These are phyloP conservation scores for Psilocybe azurescens DNA, from an alignment of 768 basidiomycete genomes.

Conservation along the genomic window DNA sequence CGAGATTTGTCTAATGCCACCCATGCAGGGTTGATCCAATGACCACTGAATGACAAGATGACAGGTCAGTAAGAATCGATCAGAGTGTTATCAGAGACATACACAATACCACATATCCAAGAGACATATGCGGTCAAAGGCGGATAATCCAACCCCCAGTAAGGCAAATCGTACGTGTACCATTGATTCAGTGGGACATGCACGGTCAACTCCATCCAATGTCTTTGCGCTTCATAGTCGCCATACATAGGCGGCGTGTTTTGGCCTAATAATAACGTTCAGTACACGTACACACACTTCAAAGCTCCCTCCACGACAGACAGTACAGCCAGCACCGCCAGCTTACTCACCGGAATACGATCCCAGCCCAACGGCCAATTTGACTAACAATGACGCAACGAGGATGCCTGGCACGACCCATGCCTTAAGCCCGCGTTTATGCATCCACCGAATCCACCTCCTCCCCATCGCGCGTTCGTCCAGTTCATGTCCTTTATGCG, in stretches of 20 bases:
- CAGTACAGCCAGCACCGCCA: background rate
- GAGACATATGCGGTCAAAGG: conserved; percentile 91
- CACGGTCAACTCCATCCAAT: conserved; percentile 93
- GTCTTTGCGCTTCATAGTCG: conserved; percentile 92
- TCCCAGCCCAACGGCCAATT: conserved; percentile 74
- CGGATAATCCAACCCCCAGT: conserved; percentile 97
- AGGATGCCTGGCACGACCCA: conserved; percentile 66
- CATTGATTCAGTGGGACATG: conserved; percentile 78
- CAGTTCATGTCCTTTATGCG: conserved; percentile 26
- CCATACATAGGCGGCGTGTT: conserved; percentile 84
- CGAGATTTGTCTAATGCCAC: conserved; percentile 73
- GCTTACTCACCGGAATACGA: conserved; percentile 78
- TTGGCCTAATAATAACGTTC: conserved; percentile 50
- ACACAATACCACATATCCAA: conserved; percentile 83
- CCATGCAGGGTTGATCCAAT: conserved; percentile 60
- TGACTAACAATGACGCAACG: conserved; percentile 60
- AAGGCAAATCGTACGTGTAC: conserved; percentile 88
- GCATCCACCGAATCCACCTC: conserved; percentile 83
- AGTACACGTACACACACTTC: background rate
- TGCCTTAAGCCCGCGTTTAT: conserved; percentile 60
- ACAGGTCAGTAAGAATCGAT: background rate
- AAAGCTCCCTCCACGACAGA: background rate
- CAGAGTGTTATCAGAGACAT: conserved; percentile 30
- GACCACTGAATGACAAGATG: conserved; percentile 30
- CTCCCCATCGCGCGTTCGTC: conserved; percentile 50